Evolutionary conservation across 208 protist genomes (phyloP), one percentile per base, ranked within the genome.

Genomic region (Trypanosoma mega): DNA sequence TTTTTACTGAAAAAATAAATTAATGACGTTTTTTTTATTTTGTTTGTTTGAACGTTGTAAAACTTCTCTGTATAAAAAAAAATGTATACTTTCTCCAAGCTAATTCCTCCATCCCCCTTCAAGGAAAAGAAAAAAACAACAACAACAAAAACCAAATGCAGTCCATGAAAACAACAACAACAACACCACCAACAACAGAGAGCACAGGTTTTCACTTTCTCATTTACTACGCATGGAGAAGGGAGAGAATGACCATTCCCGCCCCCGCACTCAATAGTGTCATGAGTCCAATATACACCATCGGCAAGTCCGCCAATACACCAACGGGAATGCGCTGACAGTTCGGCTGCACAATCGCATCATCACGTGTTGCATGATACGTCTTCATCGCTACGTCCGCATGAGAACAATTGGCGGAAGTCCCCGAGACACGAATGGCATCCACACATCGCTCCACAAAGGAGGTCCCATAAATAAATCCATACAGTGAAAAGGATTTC

Each of bases 271-370:
- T 72, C 18, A 92, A 71, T 44, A 94, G 65, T 4, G 39, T 45
- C 64, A 87, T 77, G 34, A 92, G 56, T 0, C 53, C 45, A 23
- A 30, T 41, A 55, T 94, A 89, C 16, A 92, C 82, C 24, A 82
- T 61, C 3, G 78, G 74, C 11, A 90, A 50, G 29, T 87, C 74
- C 1, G 52, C 56, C 14, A 94, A 67, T 16, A 81, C 27, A 21
- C 74, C 82, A 39, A 87, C 72, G 11, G 87, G 87, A 44, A 91
- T 74, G 41, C 64, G 57, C 24, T 59, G 18, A 51, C 87, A 93
- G 21, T 70, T 62, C 31, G 0, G 26, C 39, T 18, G 37, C 52
- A 53, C 21, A 63, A 41, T 12, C 23, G 12, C 24, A 21, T 36
- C 31, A 43, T 23, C 21, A 3, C 31, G n/a, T 21, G 7, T 5